These are phyloP conservation scores for Albizia julibrissin DNA, from an alignment of 306 rosid species.

Conservation along the genomic window DNA sequence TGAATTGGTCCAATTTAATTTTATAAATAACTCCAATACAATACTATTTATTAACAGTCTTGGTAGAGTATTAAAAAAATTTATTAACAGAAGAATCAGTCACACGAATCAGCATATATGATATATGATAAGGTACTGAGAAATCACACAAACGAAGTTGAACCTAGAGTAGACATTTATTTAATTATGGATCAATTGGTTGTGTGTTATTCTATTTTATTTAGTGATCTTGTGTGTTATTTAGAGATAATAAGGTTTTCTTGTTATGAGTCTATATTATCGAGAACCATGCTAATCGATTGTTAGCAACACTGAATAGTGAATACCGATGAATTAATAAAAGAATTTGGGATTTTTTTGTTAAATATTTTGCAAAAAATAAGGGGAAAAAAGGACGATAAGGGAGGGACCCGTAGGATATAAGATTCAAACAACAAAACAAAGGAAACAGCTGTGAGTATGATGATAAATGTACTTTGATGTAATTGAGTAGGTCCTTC, in stretches of 20 bases:
- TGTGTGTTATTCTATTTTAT: too few species aligned
- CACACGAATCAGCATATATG: not conserved
- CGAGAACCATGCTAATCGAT: fast-evolving
- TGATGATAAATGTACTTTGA: not conserved
- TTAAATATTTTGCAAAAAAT: not conserved
- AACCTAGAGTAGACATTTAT: not conserved
- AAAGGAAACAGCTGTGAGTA: not conserved
- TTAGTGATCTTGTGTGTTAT: too few species aligned
- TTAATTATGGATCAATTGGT: not conserved
- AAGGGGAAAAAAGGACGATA: not conserved
- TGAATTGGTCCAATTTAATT: not conserved
- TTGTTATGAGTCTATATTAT: too few species aligned
- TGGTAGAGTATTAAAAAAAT: not conserved
- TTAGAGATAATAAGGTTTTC: too few species aligned
- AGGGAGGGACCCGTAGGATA: not conserved
- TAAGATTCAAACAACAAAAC: not conserved
- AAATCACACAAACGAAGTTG: not conserved
- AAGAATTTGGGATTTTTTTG: not conserved
- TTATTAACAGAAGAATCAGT: not conserved
- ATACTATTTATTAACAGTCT: not conserved
- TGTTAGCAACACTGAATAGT: fast-evolving
- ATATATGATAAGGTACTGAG: not conserved
- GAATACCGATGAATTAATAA: too few species aligned
- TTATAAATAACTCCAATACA: not conserved
- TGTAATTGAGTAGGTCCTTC: not conserved